Conservation (phyloP, 2,329 filamentous ascomycete species). For the Alternaria incomplexa region DNA sequence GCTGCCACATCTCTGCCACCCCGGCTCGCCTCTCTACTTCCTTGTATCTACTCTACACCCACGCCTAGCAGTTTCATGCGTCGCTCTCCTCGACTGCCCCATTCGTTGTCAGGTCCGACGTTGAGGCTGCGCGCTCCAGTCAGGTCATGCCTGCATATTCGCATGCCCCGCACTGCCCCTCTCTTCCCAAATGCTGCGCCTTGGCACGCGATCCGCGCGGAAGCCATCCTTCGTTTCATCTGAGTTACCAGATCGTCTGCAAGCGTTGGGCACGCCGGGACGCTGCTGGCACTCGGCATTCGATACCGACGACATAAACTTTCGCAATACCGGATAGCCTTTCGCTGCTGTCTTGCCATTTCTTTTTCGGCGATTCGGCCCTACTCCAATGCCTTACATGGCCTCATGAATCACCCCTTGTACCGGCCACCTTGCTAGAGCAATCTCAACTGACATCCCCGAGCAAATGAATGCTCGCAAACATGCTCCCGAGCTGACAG, state of each 20-base stretch:
- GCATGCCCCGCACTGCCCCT: constrained; percentile 32
- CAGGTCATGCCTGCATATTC: constrained; percentile 20
- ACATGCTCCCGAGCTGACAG: constrained; percentile 31
- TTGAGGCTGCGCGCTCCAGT: constrained; percentile 25
- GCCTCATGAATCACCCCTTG: constrained; percentile 21
- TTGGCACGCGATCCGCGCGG: constrained; percentile 18
- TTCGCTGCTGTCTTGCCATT: constrained; percentile 16
- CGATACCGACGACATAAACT: neutral
- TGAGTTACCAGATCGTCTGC: constrained; percentile 18
- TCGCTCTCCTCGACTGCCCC: constrained; percentile 3
- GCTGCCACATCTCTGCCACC: constrained; percentile 38
- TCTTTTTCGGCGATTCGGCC: constrained; percentile 19
- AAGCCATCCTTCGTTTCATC: constrained; percentile 6
- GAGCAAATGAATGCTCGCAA: constrained; percentile 17
- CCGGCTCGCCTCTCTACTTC: constrained; percentile 16
- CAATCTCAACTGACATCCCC: constrained; percentile 15
- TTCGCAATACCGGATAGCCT: neutral
- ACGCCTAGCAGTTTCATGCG: constrained; percentile 13
- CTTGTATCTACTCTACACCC: constrained; percentile 5
- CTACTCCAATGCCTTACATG: constrained; percentile 13
- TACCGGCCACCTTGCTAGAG: constrained; percentile 12
- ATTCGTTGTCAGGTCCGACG: constrained; percentile 20
- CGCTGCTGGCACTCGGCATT: constrained; percentile 3
- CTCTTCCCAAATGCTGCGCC: constrained; percentile 13
- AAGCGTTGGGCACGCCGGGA: neutral